Evolutionary conservation across 1,139 yeast species (phyloP), one percentile per base, ranked within the genome.

Genomic region (Kodamaea alishanica): DNA sequence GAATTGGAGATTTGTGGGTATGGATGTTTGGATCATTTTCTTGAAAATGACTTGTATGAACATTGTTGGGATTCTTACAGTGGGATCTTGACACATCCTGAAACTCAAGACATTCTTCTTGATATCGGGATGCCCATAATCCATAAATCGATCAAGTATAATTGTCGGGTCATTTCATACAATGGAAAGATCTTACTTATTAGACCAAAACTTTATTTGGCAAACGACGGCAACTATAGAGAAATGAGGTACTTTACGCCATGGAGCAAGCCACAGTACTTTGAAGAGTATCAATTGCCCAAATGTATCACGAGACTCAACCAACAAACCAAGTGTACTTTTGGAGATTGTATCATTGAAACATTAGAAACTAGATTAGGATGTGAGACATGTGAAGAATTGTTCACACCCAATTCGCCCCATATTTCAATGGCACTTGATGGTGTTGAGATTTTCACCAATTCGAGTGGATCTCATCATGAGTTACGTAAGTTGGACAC

Each of bases 231-330:
- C 1, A 92, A 92, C 58, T 92, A 94, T 65, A 76, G 98, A 38
- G 99, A 92, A 61, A 90, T 92, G 97, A 75, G 99, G 50, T 89
- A 82, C 60, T 92, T 92, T 60, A 87, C 96, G 0, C 96, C 97
- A 9, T 92, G 98, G 98, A 73, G 79, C 52, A 75, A 85, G 40
- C 79, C 90, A 7, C 79, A 82, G 51, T 75, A 80, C 49, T 82
- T 79, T 35, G 97, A 92, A 60, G 72, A 74, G 31, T 84, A 73
- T 52, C 68, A 75, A 29, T 70, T 94, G 45, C 98, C 98, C 2
- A 72, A 81, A 39, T 56, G 65, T 48, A 79, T 90, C 41, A 78
- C 77, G 45, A 67, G 67, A 42, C 60, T 83, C 36, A 78, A 87
- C 0, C 83, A 81, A 8, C 95, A 87, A 59, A 51, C 65, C 8